Evolutionary conservation across 1,139 yeast species (phyloP).

Genomic region (Yamadazyma taylorii): DNA sequence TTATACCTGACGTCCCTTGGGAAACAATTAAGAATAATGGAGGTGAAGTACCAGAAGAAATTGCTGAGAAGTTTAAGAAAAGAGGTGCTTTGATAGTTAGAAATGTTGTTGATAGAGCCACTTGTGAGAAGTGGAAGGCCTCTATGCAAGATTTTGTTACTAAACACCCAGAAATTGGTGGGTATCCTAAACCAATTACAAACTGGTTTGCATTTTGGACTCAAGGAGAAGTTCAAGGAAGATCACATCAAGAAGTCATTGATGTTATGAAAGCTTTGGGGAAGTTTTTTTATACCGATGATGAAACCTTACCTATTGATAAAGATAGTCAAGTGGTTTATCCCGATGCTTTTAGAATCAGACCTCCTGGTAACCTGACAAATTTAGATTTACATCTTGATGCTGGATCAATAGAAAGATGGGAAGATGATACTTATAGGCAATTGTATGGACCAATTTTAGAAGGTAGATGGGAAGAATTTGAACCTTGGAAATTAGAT

Average conservation of each 20-base stretch:
- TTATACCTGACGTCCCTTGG: conserved; percentile 21
- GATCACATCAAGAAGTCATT: conserved; percentile 40
- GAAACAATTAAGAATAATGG: conserved; percentile 14
- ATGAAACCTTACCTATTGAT: conserved; percentile 25
- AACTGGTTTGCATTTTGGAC: conserved; percentile 44
- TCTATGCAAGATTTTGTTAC: conserved; percentile 21
- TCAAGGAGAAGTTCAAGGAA: conserved; percentile 39
- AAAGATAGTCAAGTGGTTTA: conserved; percentile 33
- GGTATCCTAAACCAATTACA: conserved; percentile 31
- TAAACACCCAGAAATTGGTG: conserved; percentile 31
- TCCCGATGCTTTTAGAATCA: conserved; percentile 41
- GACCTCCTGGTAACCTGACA: conserved; percentile 40
- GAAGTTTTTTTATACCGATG: conserved; percentile 33
- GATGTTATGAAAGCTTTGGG: conserved; percentile 30
- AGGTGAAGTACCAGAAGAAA: conserved; percentile 15
- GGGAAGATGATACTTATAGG: conserved; percentile 32
- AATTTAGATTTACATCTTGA: conserved; percentile 46
- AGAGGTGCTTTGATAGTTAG: conserved; percentile 24
- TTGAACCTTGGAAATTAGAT: conserved; percentile 43
- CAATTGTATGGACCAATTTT: conserved; percentile 38
- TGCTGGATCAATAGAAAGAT: conserved; percentile 46
- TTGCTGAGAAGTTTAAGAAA: conserved; percentile 12
- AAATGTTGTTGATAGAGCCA: conserved; percentile 18
- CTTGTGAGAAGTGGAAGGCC: conserved; percentile 20
- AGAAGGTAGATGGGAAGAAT: conserved; percentile 48